Evolutionary conservation across 192 early-diverging fungal genomes (phyloP).

Genomic region (Fimicolochytrium jonesii): DNA sequence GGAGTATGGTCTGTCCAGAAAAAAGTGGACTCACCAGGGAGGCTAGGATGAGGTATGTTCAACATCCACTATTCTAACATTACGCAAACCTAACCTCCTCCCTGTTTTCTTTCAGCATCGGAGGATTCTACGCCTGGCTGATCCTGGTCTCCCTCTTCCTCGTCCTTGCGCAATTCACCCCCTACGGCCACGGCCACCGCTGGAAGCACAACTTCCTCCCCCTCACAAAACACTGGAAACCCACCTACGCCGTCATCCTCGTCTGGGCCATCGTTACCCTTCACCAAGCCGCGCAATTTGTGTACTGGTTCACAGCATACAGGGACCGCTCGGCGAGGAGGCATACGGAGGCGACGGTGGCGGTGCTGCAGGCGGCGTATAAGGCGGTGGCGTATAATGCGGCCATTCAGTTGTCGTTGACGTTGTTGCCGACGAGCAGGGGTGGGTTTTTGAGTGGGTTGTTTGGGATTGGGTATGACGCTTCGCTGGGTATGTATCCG

Average conservation of each 20-base stretch:
- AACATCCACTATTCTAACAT: no score
- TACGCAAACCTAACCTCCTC: no score
- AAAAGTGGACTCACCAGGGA: no score
- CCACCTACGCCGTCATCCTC: neutral
- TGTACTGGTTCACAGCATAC: neutral
- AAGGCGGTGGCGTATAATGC: neutral
- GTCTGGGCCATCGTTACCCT: conserved; percentile 10
- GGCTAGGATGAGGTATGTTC: no score
- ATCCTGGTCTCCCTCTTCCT: neutral
- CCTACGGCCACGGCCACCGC: neutral
- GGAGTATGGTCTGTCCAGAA: no score
- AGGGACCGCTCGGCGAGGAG: neutral
- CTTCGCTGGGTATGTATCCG: no score
- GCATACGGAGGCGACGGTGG: neutral
- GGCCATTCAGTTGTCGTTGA: conserved; percentile 19
- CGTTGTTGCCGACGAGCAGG: conserved; percentile 15
- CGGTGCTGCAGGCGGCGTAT: neutral
- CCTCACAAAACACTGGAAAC: neutral
- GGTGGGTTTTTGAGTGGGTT: neutral
- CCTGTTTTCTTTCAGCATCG: neutral
- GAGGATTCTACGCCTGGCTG: conserved; percentile 8
- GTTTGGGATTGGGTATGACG: conserved; percentile 16
- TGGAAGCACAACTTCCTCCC: neutral
- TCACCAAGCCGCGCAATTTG: conserved; percentile 9
- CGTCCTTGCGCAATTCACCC: conserved; percentile 7